Base-by-base conservation (phyloP, 208 protist genomes). In the Leishmania arabica region DNA sequence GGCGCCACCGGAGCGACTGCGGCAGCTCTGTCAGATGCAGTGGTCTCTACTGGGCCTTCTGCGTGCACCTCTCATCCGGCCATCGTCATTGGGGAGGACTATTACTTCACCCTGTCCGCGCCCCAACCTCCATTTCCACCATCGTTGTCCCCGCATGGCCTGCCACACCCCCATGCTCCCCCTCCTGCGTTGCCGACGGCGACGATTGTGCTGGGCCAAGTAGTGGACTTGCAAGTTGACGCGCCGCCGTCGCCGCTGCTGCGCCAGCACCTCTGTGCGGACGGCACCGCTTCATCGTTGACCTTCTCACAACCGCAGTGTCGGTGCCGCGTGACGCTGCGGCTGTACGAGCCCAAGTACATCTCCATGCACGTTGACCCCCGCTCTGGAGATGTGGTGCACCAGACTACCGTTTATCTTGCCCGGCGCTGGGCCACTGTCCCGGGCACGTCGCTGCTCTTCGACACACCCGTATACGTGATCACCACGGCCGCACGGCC, bases 401-500 rank as follows among this genome's bases (percentile, higher is more conserved):
- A 84, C 24, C 88, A 91, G 31, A 93, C 90, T 24, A 86, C 84
- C 0, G 80, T 94, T 6, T 86, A 79, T 47, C 88, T 94, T 37
- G 78, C 79, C 1, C 75, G 27, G 21, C 84, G 78, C 6, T 79
- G 34, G 51, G 72, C 66, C 8, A 75, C 65, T 4, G 88, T 95
- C 42, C 79, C 80, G 5, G 58, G 82, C 27, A 40, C 71, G 2
- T 75, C 85, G 66, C 88, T 96, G n/a, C 83, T 95, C 49, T 95
- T 92, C 79, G 75, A 88, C 54, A 86, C 84, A 19, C 86, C 90
- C 6, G 93, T 96, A 37, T 96, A 92, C 78, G 89, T 96, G 7
- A 80, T 96, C 72, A 66, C 84, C 8, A 66, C 86, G 17, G 47
- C 87, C 0, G 79, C 84, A 19, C 58, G 91, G 82, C 78, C 73